Evolutionary conservation across 345 rosid genomes (phyloP), one percentile per base, ranked within the genome.

Genomic region (Melaleuca alternifolia): DNA sequence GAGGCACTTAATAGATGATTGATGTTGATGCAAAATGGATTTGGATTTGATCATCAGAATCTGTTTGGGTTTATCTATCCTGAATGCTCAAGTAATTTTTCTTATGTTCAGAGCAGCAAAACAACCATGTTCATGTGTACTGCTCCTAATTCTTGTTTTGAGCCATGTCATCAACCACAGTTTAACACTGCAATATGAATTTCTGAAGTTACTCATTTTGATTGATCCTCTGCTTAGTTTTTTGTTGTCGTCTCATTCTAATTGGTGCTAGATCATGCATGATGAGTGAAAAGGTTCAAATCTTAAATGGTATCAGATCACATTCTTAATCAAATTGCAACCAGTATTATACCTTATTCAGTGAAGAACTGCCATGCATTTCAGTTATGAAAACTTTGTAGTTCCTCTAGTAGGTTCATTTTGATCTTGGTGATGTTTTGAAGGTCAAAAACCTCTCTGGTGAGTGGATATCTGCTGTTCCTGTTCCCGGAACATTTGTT

Each of bases 391-490:
- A 44, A 62, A 54, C 77, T 56, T 24, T 37, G 23, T 85, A 20
- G 84, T 28, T 54, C 85, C 59, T 26, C 8, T 52, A 56, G 62
- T 85, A 76, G 18, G 51, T 87, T 52, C 46, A 33, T 16, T 65
- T 71, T 71, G 79, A 71, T 33, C 79, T 33, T 10, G 57, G 79
- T 48, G 54, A 54, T 41, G 41, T 88, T 44, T 51, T 89, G 89
- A 89, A 97, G 98, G 99, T 95, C 90, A 92, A 92, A 88, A 97
- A 97, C 90, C 84, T 85, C 62, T 83, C 94, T 1, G 98, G 98
- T 6, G 95, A 96, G 61, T 97, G 99, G 98, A 94, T 97, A 88
- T 91, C 95, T 14, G 98, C 98, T 54, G 91, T 94, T n/a, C 98
- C 98, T 0, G 89, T 96, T 41, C 96, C 96, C 1, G 98, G 97